Conservation (phyloP, 208 protist species). For the Acanthamoeba castellanii region DNA sequence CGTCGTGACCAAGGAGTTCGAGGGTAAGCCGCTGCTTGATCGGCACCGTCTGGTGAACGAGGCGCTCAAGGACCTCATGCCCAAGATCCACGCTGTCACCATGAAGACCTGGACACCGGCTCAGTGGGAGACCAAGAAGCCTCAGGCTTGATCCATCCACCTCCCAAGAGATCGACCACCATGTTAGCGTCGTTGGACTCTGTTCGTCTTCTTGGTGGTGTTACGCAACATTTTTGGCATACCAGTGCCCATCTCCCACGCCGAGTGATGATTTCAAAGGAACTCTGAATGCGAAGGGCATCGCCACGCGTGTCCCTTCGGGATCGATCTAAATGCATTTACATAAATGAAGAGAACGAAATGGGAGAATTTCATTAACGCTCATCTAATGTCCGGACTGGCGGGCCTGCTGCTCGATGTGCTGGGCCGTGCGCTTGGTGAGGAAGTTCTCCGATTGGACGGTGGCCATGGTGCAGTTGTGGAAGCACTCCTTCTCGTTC, state of each 20-base stretch:
- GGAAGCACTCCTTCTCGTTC: constrained; percentile 57
- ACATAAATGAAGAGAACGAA: not conserved
- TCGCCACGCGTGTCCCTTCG: not conserved
- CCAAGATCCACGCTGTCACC: constrained; percentile 30
- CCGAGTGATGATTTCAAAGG: not conserved
- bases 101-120: constrained; percentile 64
- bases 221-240: not conserved
- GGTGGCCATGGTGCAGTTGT: constrained; percentile 18
- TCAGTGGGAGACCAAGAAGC: constrained; percentile 22
- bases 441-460: not conserved
- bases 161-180: too few species aligned
- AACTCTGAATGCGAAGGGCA: not conserved
- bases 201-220: too few species aligned
- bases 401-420: constrained; percentile 28
- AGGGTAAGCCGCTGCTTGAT: constrained; percentile 18
- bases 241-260: not conserved
- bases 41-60: constrained; percentile 55
- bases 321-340: too few species aligned
- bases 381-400: not conserved
- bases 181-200: too few species aligned
- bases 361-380: not conserved
- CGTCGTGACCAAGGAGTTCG: not conserved
- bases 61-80: not conserved
- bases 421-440: not conserved
- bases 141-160: not conserved